Conservation (phyloP, 2,329 filamentous ascomycete species). For the Colletotrichum spaethianum region DNA sequence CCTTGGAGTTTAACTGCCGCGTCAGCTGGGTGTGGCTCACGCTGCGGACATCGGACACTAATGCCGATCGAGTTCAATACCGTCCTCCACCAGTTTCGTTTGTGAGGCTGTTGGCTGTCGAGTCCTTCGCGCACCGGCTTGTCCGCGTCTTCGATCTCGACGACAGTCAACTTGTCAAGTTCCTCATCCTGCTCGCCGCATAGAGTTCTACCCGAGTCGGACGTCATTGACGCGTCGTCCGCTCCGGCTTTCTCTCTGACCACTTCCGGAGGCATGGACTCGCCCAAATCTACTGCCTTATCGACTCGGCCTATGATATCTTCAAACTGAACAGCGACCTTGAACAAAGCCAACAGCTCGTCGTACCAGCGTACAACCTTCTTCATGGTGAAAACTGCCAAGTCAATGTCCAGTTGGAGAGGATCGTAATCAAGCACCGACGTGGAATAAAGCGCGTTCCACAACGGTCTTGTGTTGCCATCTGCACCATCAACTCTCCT, state of each 20-base stretch:
- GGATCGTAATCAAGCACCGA: neutral
- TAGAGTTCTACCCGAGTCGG: neutral
- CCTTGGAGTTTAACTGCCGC: neutral
- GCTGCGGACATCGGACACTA: neutral
- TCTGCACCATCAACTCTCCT: neutral
- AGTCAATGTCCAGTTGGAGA: constrained; percentile 9
- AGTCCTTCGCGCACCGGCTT: neutral
- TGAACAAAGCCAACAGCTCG: neutral
- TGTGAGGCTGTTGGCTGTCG: neutral
- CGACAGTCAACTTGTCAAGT: neutral
- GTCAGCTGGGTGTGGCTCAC: neutral
- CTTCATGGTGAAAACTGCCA: constrained; percentile 1
- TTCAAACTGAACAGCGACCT: neutral
- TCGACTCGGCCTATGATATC: neutral
- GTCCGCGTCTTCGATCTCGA: neutral
- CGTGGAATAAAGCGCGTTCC: neutral
- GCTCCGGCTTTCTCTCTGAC: neutral
- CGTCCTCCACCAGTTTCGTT: neutral
- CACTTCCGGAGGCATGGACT: neutral
- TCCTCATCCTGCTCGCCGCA: neutral
- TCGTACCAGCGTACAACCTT: neutral
- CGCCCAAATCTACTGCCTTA: neutral
- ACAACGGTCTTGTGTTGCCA: neutral
- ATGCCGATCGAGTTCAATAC: neutral
- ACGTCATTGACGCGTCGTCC: neutral